Evolutionary conservation across 805 yeast genomes (phyloP), one percentile per base, ranked within the genome.

Genomic region (Saturnispora kantuleensis): DNA sequence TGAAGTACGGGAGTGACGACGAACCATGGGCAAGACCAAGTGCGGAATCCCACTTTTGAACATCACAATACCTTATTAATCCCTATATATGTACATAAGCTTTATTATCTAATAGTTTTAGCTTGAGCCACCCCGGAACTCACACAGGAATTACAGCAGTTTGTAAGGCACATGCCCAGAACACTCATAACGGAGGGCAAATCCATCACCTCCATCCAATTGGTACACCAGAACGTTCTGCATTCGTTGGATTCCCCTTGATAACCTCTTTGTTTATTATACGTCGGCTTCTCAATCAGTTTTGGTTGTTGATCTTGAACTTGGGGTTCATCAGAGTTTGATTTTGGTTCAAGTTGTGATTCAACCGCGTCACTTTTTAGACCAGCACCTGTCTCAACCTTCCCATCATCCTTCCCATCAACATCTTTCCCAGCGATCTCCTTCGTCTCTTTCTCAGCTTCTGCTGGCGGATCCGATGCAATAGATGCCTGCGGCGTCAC

Each of bases 1-100:
- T 42, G 7, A 58, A 56, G 39, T 79, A 78, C 51, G 41, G 35
- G 0, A 3, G 45, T 0, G 38, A 31, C 0, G 84, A 78, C 54
- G 44, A 57, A 37, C 76, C 83, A 0, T 80, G 84, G 84, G 64
- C 69, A 31, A 52, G 50, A 34, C 51, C 51, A 2, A 38, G 49
- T 30, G 50, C 45, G 1, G 50, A 52, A 17, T 32, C 32, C 18
- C 46, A 38, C 11, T 30, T 43, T 10, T 11, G 31, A 18, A 35
- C 34, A 11, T 30, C 28, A 31, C 42, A 17, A 31, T 30, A 15
- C 9, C 30, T 10, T 38, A 39, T 15, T n/a, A 13, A 21, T 13
- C 6, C 21, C 13, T 16, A 17, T 16, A 31, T 12, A 38, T 5
- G 17, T 6, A 29, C 5, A 31, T 6, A 29, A 18, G 12, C 13